Evolutionary conservation across 2,329 filamentous ascomycete species (phyloP).

Genomic region (Hypomyces rosellus): DNA sequence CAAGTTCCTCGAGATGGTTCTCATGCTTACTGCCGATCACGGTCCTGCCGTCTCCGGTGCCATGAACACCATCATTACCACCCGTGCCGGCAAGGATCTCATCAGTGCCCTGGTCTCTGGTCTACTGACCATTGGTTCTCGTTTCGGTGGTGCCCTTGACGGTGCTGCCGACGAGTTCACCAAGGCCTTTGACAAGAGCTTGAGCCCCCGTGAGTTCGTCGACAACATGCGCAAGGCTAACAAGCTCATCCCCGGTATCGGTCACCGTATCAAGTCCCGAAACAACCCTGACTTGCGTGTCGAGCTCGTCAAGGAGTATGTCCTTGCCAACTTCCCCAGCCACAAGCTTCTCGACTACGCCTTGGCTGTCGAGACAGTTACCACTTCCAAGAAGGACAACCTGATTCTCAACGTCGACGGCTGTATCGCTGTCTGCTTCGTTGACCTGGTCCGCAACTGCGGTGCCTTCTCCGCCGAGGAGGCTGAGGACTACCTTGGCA

Average conservation of each 20-base stretch:
- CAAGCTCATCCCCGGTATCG: conserved; percentile 99
- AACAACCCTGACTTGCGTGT: conserved; percentile 99
- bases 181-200: conserved; percentile 95
- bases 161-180: conserved; percentile 98
- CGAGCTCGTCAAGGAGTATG: conserved; percentile 98
- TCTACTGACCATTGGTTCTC: conserved; percentile 95
- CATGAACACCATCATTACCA: conserved; percentile 99
- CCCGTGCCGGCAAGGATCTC: conserved; percentile 96
- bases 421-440: conserved; percentile 97
- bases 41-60: conserved; percentile 97
- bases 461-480: conserved; percentile 94
- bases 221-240: conserved; percentile 99
- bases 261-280: conserved; percentile 98
- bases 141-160: conserved; percentile 97
- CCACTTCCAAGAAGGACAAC: conserved; percentile 99
- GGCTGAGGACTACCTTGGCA: conserved; percentile 96
- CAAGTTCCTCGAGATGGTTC: conserved; percentile 99
- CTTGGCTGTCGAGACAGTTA: conserved; percentile 94
- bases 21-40: conserved; percentile 99
- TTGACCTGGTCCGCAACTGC: conserved; percentile 94
- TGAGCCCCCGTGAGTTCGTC: conserved; percentile 97
- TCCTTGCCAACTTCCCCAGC: conserved; percentile 92
- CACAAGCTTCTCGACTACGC: conserved; percentile 99
- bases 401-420: conserved; percentile 98
- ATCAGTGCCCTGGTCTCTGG: conserved; percentile 93